These are phyloP conservation scores for Carex parvula DNA, from an alignment of 176 grass and related monocot species.

Conservation along the genomic window DNA sequence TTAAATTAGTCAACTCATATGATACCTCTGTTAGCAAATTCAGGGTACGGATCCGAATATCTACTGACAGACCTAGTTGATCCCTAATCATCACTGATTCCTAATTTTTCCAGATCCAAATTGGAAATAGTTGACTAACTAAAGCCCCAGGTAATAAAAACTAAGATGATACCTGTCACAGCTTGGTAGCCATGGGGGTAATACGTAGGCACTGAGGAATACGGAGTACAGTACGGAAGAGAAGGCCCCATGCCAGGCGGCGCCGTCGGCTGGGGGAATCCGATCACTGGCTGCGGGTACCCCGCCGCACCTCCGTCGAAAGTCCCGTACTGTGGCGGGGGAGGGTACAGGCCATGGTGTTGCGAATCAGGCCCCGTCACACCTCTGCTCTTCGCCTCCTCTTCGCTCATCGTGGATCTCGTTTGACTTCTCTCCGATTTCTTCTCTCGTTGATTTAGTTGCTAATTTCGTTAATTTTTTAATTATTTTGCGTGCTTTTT, in stretches of 20 bases:
- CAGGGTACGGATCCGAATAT: neutral
- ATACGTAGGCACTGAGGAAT: conserved; percentile 44
- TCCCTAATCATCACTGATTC: neutral
- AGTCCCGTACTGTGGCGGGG: conserved; percentile 56
- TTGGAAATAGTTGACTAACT: neutral
- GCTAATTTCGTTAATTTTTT: neutral
- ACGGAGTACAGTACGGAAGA: conserved; percentile 39
- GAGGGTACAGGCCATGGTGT: neutral
- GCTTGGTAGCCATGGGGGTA: conserved; percentile 69
- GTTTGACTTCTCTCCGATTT: conserved; percentile 16
- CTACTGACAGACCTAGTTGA: neutral
- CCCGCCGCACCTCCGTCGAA: conserved; percentile 36
- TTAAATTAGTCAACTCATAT: neutral
- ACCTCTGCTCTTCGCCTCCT: conserved; percentile 25
- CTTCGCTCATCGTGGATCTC: conserved; percentile 10
- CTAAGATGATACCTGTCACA: conserved; percentile 49
- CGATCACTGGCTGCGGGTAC: conserved; percentile 59
- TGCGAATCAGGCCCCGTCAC: conserved; percentile 7
- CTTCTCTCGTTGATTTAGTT: neutral
- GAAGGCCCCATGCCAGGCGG: conserved; percentile 36
- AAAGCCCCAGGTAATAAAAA: neutral
- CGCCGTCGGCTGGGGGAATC: conserved; percentile 57
- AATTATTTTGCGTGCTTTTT: neutral
- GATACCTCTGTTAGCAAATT: neutral
- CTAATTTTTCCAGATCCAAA: neutral